These are phyloP conservation scores for Lycium ferocissimum DNA, from an alignment of 257 asterid species.

Conservation along the genomic window DNA sequence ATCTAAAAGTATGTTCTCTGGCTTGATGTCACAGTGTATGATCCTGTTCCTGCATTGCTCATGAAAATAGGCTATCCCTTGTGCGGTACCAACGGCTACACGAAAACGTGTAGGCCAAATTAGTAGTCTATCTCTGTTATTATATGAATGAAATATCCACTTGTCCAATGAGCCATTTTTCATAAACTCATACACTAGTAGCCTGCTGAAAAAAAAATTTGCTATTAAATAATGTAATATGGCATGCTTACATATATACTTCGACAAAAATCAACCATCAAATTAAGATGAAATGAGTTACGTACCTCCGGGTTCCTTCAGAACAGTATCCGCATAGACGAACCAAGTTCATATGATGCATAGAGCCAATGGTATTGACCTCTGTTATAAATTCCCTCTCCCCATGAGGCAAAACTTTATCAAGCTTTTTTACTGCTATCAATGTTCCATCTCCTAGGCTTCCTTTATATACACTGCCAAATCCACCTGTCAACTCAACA, in stretches of 20 bases:
- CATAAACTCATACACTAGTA: conserved; percentile 92
- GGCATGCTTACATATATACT: not conserved
- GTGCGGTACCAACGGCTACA: conserved; percentile 85
- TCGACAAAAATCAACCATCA: conserved; percentile 12
- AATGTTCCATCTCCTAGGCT: conserved; percentile 69
- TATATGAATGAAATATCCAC: conserved; percentile 76
- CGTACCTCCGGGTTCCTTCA: conserved; percentile 70
- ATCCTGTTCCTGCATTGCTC: conserved; percentile 91
- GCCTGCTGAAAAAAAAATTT: conserved; percentile 51
- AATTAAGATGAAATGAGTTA: not conserved
- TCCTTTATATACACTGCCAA: conserved; percentile 89
- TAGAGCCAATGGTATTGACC: conserved; percentile 87
- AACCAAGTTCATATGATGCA: conserved; percentile 94
- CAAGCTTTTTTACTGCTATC: conserved; percentile 90
- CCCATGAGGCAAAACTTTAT: conserved; percentile 81
- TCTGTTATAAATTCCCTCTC: conserved; percentile 86
- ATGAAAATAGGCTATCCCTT: conserved; percentile 89
- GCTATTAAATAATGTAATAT: not conserved
- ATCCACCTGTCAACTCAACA: conserved; percentile 69
- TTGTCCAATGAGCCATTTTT: conserved; percentile 86
- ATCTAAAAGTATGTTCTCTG: conserved; percentile 88
- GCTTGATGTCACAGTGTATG: conserved; percentile 92
- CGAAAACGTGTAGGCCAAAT: conserved; percentile 79
- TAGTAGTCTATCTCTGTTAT: conserved; percentile 48
- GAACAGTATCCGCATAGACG: conserved; percentile 86